phyloP scores from a whole-genome alignment of 2,329 filamentous ascomycete species.

The Magnaporthiopsis poae region DNA sequence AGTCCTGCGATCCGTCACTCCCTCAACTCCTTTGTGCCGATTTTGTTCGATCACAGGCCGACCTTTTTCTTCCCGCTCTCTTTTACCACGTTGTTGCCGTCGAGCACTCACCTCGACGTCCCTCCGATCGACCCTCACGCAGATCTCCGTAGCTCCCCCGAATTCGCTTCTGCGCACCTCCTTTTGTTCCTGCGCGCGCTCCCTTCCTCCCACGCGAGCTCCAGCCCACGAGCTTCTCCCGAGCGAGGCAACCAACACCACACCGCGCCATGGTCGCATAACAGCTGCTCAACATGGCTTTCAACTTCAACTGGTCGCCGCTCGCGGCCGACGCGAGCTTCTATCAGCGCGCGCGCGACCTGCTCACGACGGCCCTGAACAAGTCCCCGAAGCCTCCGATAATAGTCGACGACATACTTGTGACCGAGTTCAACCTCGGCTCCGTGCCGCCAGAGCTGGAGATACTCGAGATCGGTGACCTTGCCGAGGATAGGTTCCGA shows the following conservation, averaged over 20 bases:
- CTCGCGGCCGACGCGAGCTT: conserved; percentile 89
- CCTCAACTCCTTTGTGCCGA: background rate
- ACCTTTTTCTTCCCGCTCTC: background rate
- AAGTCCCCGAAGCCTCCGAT: conserved; percentile 96
- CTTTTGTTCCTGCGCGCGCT: background rate
- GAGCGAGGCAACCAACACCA: background rate
- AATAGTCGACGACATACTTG: conserved; percentile 97
- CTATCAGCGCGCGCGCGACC: conserved; percentile 81
- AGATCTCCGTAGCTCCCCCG: background rate
- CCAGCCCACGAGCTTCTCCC: background rate
- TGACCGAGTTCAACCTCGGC: conserved; percentile 93
- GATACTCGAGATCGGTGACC: conserved; percentile 92
- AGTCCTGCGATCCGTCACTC: background rate
- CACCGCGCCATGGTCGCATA: conserved; percentile 14
- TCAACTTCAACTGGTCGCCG: conserved; percentile 99
- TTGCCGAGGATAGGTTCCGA: conserved; percentile 91
- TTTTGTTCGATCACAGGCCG: background rate
- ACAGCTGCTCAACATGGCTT: conserved; percentile 67
- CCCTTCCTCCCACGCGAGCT: background rate
- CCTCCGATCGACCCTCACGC: background rate
- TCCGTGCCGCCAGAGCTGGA: conserved; percentile 89
- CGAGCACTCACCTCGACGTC: background rate
- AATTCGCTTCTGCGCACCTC: background rate
- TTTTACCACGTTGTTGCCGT: background rate
- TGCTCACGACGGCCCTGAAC: conserved; percentile 89